Evolutionary conservation across 169 alveolate species (phyloP), one percentile per base, ranked within the genome.

Genomic region (Plasmodium vinckei): DNA sequence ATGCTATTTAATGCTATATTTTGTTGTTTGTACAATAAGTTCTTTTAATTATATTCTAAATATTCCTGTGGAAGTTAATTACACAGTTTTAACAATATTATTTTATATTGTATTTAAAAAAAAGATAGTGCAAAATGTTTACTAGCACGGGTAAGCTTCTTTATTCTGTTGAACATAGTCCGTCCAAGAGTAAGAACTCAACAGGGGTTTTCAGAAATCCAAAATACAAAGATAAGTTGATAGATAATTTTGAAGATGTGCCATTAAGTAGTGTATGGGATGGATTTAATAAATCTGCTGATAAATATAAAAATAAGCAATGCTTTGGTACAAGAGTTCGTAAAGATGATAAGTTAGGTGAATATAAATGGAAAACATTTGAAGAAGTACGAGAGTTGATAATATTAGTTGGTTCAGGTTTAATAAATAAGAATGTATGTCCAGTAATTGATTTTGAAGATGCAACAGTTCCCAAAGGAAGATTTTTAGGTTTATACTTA

Each of bases 401-500:
- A 1, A 10, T 77, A 5, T 19, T 19, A 15, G 46, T 77, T 10
- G 88, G 88, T 21, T 77, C 88, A 9, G 88, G 88, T 1, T 49
- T 77, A 65, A 19, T 77, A 44, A 77, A 77, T 77, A 63, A 7
- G n/a, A 63, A 77, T 64, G 67, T 69, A 23, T 77, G 88, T 1
- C 88, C 88, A 63, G 5, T 64, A 53, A 77, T 77, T 57, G 51
- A 49, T 12, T 77, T 77, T 77, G 77, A 63, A 44, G 88, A 77
- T n/a, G 1, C 71, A 21, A 77, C 10, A 23, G 56, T 77, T 27
- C 47, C 69, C 12, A 63, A 15, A 33, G 88, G 77, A 19, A 17
- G 68, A 49, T 77, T 77, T 77, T 54, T 77, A 64, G 96, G 96
- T 44, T 59, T 93, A 17, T 93, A 89, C 47, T 64, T 93, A 63